phyloP scores from a whole-genome alignment of 345 rosid genomes.

The Salix caprea region DNA sequence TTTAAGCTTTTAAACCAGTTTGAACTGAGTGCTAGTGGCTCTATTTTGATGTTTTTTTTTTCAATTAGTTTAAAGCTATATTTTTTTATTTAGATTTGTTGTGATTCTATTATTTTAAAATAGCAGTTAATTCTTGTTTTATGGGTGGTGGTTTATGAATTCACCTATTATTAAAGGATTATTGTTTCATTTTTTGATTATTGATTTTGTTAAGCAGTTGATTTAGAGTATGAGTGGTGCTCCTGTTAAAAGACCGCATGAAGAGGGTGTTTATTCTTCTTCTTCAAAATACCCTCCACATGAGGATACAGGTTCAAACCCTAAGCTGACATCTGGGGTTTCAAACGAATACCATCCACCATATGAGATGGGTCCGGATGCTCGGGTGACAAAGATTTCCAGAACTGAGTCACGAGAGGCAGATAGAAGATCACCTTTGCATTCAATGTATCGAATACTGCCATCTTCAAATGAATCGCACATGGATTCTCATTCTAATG shows the following conservation, averaged over 20 bases:
- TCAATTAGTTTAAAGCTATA: neutral
- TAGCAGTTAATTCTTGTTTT: neutral
- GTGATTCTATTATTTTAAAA: neutral
- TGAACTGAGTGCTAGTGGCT: neutral
- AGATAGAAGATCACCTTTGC: slow-evolving; percentile 82
- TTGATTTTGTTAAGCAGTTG: neutral
- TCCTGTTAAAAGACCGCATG: slow-evolving; percentile 63
- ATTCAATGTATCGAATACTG: slow-evolving; percentile 48
- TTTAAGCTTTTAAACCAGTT: neutral
- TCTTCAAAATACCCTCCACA: slow-evolving; percentile 58
- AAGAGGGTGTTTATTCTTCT: slow-evolving; percentile 70
- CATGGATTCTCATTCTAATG: slow-evolving; percentile 41
- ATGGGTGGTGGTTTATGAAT: neutral
- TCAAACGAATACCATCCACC: slow-evolving; percentile 53
- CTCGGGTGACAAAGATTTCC: slow-evolving; percentile 56
- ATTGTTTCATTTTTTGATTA: neutral
- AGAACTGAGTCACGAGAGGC: slow-evolving; percentile 67
- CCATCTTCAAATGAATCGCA: slow-evolving; percentile 52
- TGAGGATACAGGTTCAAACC: slow-evolving; percentile 59
- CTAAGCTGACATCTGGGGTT: slow-evolving; percentile 47
- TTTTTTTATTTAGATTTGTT: neutral
- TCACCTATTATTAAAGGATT: neutral
- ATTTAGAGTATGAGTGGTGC: slow-evolving; percentile 16
- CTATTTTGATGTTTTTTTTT: neutral
- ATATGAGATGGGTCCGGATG: slow-evolving; percentile 53